Evolutionary conservation across 495 filamentous ascomycete species (phyloP).

Genomic region (Aspergillus saccharolyticus): DNA sequence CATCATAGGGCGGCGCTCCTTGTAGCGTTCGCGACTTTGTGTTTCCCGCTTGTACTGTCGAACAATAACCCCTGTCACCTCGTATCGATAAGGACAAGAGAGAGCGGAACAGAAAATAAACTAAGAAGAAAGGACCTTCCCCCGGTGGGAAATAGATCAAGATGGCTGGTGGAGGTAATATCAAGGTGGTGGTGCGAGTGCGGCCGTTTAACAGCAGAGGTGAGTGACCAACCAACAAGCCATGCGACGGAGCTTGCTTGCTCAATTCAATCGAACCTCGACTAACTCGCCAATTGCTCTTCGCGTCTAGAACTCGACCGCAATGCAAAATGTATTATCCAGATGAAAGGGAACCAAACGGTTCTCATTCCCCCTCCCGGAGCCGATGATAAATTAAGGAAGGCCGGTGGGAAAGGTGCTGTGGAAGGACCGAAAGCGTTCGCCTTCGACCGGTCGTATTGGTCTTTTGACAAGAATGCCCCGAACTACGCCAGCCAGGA

Average conservation of each 20-base stretch:
- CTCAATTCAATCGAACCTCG: neutral
- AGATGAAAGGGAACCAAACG: conserved; percentile 91
- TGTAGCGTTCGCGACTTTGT: conserved; percentile 36
- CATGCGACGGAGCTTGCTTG: neutral
- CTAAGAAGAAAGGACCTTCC: conserved; percentile 15
- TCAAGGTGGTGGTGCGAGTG: conserved; percentile 97
- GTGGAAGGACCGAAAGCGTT: conserved; percentile 83
- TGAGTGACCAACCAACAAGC: conserved; percentile 35
- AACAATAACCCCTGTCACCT: neutral
- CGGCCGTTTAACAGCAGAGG: conserved; percentile 92
- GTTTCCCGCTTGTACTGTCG: conserved; percentile 24
- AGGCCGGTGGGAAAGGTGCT: conserved; percentile 48
- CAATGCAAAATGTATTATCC: conserved; percentile 93
- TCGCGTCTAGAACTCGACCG: conserved; percentile 68
- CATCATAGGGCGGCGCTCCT: conserved; percentile 32
- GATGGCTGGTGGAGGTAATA: conserved; percentile 92
- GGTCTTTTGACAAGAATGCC: conserved; percentile 86
- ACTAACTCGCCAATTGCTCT: conserved; percentile 7
- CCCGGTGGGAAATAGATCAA: conserved; percentile 38
- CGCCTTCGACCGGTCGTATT: conserved; percentile 95
- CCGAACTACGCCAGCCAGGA: conserved; percentile 86
- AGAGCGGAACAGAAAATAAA: conserved; percentile 10
- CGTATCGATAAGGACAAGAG: conserved; percentile 8
- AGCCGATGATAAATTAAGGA: conserved; percentile 52
- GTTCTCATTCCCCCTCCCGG: conserved; percentile 73